Conservation (phyloP, 192 early-diverging fungal genomes). For the Podila epigama region DNA sequence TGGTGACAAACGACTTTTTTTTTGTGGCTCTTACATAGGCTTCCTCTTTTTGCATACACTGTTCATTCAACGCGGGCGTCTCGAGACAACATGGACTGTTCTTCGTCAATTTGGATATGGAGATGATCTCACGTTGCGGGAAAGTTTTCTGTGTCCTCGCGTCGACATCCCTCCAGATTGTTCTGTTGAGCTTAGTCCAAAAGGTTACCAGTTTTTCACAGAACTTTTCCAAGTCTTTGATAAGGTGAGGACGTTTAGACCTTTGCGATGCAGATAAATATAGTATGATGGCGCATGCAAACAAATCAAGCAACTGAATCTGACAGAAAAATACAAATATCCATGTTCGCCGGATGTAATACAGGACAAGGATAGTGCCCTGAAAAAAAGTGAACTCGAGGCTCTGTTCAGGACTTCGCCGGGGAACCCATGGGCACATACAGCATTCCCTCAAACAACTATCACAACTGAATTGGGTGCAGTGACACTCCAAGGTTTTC, state of each 20-base stretch:
- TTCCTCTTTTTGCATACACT: constrained; percentile 95
- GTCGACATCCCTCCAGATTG: constrained; percentile 90
- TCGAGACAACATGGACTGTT: constrained; percentile 99
- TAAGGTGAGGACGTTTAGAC: constrained; percentile 58
- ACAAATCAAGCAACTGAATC: neutral
- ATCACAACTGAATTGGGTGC: constrained; percentile 89
- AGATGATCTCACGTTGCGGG: constrained; percentile 89
- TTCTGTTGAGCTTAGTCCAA: constrained; percentile 92
- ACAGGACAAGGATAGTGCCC: constrained; percentile 95
- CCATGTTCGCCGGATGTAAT: no score
- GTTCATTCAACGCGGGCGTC: constrained; percentile 95
- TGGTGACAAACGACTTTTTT: neutral
- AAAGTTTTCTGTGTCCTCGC: constrained; percentile 91
- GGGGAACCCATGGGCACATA: constrained; percentile 92
- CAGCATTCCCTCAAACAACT: constrained; percentile 88
- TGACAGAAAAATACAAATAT: no score
- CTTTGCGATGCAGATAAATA: neutral
- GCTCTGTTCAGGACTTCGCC: constrained; percentile 90
- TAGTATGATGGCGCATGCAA: neutral
- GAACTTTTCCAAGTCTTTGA: constrained; percentile 95
- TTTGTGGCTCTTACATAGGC: constrained; percentile 49
- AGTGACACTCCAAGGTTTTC: constrained; percentile 94
- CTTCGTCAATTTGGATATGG: constrained; percentile 96
- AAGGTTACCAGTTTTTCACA: constrained; percentile 95
- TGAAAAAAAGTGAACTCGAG: constrained; percentile 84